These are phyloP conservation scores for Fragilaria crotonensis DNA, from an alignment of 108 stramenopile species.

Conservation along the genomic window DNA sequence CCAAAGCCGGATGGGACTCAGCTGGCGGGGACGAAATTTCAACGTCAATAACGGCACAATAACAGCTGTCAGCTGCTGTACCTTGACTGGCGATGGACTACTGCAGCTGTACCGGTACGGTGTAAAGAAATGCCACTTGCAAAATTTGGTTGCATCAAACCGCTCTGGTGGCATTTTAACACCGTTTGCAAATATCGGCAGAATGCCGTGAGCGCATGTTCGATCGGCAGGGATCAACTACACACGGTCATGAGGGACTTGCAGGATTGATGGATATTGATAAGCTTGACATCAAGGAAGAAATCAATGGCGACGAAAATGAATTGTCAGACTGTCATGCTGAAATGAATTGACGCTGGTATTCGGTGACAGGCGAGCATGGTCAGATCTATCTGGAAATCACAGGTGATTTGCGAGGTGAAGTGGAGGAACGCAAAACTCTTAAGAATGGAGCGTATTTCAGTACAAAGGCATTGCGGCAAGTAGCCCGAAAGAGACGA, in stretches of 20 bases:
- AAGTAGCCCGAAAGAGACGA: conserved; percentile 51
- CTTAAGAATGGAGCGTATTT: conserved; percentile 96
- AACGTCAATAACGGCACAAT: too few species aligned
- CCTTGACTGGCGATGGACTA: too few species aligned
- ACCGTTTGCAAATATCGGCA: conserved; percentile 55
- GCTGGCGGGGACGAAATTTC: too few species aligned
- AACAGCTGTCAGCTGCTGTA: too few species aligned
- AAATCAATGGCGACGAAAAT: conserved; percentile 54
- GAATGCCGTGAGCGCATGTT: conserved; percentile 43
- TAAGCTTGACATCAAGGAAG: conserved; percentile 45
- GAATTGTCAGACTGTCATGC: conserved; percentile 59
- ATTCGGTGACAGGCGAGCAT: conserved; percentile 26
- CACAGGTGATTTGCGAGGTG: conserved; percentile 18
- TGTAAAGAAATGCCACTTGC: too few species aligned
- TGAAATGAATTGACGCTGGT: conserved; percentile 61
- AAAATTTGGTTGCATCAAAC: conserved; percentile 81
- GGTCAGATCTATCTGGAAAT: conserved; percentile 66
- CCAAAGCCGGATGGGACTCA: too few species aligned
- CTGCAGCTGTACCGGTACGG: too few species aligned
- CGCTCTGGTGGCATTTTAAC: conserved; percentile 44
- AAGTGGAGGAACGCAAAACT: conserved; percentile 61
- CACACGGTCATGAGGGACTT: conserved; percentile 61
- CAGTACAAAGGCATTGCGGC: conserved; percentile 64
- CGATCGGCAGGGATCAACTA: conserved; percentile 54
- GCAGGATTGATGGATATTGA: conserved; percentile 46